Percentiles rank a stretch among this genome's conserved stretches.
These are phyloP conservation scores for Chenopodium formosanum DNA, from an alignment of 148 eudicot species.

Conservation along the genomic window DNA sequence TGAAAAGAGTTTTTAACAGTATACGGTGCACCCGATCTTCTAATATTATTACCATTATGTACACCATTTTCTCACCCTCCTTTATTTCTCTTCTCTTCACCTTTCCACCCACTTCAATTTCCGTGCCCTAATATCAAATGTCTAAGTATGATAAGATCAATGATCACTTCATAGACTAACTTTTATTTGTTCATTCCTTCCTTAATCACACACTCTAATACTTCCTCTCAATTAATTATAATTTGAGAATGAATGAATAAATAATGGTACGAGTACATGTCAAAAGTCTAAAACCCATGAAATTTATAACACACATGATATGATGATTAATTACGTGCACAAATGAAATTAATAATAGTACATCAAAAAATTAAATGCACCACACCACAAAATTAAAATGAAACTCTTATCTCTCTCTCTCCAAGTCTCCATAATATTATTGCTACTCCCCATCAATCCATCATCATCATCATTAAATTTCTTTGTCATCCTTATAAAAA, in stretches of 20 bases:
- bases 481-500: not conserved
- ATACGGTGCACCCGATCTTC: no score
- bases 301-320: slow-evolving; percentile 3
- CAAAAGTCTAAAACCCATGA: not conserved
- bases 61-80: no score
- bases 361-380: slow-evolving; percentile 10
- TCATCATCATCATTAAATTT: slow-evolving; percentile 8
- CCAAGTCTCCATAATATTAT: no score
- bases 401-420: no score
- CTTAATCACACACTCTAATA: not conserved
- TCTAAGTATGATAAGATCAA: no score
- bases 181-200: no score
- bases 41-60: no score
- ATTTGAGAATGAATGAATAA: not conserved
- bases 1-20: no score
- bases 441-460: slow-evolving; percentile 6
- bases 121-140: no score
- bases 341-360: slow-evolving; percentile 10
- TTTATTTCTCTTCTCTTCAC: no score
- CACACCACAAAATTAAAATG: not conserved
- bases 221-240: not conserved
- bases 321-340: slow-evolving; percentile 15
- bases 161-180: no score
- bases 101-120: no score
- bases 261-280: not conserved